Conservation (phyloP, 192 early-diverging fungal species). For the Linnemannia zychae region DNA sequence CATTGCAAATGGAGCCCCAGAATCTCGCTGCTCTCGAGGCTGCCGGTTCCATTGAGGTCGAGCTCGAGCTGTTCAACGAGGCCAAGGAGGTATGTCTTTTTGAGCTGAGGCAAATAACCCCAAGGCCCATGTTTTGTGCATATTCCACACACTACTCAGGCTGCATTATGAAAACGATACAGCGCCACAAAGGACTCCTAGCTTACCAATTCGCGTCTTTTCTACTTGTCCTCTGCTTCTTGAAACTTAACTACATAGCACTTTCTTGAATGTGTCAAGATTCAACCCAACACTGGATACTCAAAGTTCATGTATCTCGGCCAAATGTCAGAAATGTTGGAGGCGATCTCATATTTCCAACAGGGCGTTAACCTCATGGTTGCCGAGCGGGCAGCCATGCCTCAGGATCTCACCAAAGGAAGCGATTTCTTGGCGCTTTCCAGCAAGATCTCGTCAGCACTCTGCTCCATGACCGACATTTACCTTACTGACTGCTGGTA, state of each 20-base stretch:
- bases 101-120: neutral
- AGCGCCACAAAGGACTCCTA: neutral
- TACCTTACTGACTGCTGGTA: conserved; percentile 99
- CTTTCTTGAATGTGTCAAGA: conserved; percentile 76
- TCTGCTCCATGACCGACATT: conserved; percentile 96
- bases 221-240: neutral
- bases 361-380: conserved; percentile 79
- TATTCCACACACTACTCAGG: too few species aligned
- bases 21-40: conserved; percentile 74
- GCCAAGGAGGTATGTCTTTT: conserved; percentile 66
- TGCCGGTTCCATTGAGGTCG: conserved; percentile 83
- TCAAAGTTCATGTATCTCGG: conserved; percentile 93
- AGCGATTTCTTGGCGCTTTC: conserved; percentile 57
- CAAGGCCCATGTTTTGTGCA: neutral
- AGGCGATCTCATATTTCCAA: conserved; percentile 78
- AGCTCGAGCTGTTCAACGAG: conserved; percentile 75
- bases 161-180: neutral
- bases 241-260: conserved; percentile 44
- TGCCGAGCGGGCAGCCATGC: conserved; percentile 60
- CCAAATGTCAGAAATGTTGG: conserved; percentile 75
- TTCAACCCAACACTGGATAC: conserved; percentile 76
- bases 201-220: neutral
- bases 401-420: conserved; percentile 57
- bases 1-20: conserved; percentile 70
- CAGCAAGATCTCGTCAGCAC: conserved; percentile 83